Evolutionary conservation across 129 eudicot species (phyloP).

Genomic region (sunflower (Helianthus annuus)): HanXRQr2.0-SUNRISE NC_035446.2:99069731-99070230

Average conservation of each 20-base stretch:
- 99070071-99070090: background rate
- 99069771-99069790: slow-evolving; percentile 74
- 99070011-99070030: slow-evolving; percentile 91
- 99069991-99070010: slow-evolving; percentile 74
- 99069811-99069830: slow-evolving; percentile 45
- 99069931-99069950: slow-evolving; percentile 48
- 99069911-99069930: slow-evolving; percentile 29
- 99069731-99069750: slow-evolving; percentile 92
- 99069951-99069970: slow-evolving; percentile 84
- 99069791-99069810: slow-evolving; percentile 65
- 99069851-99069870: slow-evolving; percentile 7
- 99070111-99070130: background rate
- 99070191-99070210: too few species aligned
- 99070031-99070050: slow-evolving; percentile 26
- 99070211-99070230: too few species aligned
- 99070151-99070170: too few species aligned
- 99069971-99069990: slow-evolving; percentile 76
- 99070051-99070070: background rate
- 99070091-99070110: background rate
- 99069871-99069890: slow-evolving; percentile 14
- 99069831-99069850: background rate
- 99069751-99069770: slow-evolving; percentile 81
- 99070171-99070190: too few species aligned
- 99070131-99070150: background rate
- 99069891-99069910: slow-evolving; percentile 48